These are phyloP conservation scores for Cucurbita maxima DNA, from an alignment of 306 rosid genomes.

Conservation along the genomic window DNA sequence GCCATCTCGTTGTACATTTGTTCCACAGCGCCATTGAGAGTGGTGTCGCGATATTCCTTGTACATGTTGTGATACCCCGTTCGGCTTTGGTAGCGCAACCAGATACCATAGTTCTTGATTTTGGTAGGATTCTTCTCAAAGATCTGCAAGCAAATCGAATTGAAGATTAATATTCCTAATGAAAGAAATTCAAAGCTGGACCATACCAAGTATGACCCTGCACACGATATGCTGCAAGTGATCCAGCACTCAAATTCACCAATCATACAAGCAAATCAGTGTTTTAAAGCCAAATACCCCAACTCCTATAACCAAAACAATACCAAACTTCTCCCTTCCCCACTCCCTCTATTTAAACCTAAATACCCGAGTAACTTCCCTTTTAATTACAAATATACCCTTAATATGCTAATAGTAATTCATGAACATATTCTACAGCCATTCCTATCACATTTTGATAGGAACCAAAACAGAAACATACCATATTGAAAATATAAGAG, in stretches of 20 bases:
- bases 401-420: too few species aligned
- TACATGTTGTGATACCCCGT: conserved; percentile 92
- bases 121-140: conserved; percentile 85
- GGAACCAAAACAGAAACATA: too few species aligned
- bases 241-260: neutral
- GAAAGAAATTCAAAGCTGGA: neutral
- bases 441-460: too few species aligned
- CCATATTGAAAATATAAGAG: too few species aligned
- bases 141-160: conserved; percentile 27
- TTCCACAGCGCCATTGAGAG: conserved; percentile 71
- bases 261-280: neutral
- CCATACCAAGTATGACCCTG: neutral
- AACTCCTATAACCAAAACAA: too few species aligned
- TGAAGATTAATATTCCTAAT: neutral
- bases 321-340: too few species aligned
- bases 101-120: conserved; percentile 72
- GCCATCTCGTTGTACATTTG: conserved; percentile 80
- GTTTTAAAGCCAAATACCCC: neutral
- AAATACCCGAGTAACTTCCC: too few species aligned
- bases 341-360: too few species aligned
- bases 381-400: too few species aligned
- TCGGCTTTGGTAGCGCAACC: conserved; percentile 82
- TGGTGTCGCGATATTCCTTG: conserved; percentile 84
- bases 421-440: too few species aligned
- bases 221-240: neutral